These are phyloP conservation scores for Cladophialophora carrionii DNA, from an alignment of 2,329 filamentous ascomycete genomes.

Conservation along the genomic window DNA sequence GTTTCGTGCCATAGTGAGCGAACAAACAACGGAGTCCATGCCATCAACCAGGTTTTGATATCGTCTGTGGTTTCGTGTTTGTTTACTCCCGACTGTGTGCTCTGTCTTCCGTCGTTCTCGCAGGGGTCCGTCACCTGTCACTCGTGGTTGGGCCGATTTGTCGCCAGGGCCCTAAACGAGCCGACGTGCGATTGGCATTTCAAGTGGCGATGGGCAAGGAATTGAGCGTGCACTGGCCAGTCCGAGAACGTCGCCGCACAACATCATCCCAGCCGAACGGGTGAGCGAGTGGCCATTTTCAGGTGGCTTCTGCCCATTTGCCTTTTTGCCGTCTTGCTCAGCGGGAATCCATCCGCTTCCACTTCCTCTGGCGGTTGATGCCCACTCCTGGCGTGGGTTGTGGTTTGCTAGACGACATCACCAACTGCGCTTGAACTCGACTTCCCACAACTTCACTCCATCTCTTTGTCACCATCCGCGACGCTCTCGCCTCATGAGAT, in stretches of 20 bases:
- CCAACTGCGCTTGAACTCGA: conserved; percentile 4
- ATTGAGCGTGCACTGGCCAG: background rate
- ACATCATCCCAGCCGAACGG: conserved; percentile 1
- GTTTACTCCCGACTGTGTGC: background rate
- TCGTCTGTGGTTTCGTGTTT: background rate
- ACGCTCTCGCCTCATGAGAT: conserved; percentile 1
- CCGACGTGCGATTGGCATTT: background rate
- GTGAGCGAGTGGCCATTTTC: conserved; percentile 4
- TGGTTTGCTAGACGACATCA: conserved; percentile 2
- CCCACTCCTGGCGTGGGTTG: background rate
- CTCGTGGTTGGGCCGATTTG: conserved; percentile 2
- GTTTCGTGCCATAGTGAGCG: background rate
- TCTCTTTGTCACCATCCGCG: background rate
- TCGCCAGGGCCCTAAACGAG: background rate
- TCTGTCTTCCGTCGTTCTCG: background rate
- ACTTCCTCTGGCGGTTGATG: conserved; percentile 1
- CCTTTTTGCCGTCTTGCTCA: background rate
- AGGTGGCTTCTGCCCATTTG: background rate
- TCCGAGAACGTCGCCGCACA: conserved; percentile 1
- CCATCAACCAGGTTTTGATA: background rate
- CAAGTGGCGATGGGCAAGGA: background rate
- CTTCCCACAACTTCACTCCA: conserved; percentile 2
- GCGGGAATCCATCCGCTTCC: background rate
- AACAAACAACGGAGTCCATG: background rate
- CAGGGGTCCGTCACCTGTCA: background rate